phyloP scores from a whole-genome alignment of 257 asterid genomes.

The Primulina tabacum region DNA sequence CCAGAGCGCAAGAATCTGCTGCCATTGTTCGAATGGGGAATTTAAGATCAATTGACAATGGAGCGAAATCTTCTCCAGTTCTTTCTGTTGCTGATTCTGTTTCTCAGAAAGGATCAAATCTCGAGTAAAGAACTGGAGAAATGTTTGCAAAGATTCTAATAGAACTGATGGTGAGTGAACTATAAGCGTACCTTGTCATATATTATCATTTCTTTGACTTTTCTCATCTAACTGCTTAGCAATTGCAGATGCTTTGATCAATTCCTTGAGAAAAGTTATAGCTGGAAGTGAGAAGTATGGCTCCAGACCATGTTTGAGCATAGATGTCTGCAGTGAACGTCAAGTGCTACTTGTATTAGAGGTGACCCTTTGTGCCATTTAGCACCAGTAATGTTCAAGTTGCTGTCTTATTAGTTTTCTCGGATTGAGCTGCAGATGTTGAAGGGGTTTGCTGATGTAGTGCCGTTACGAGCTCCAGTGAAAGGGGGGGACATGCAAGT shows the following conservation, averaged over 20 bases:
- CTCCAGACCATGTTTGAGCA: constrained; percentile 72
- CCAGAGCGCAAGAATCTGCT: constrained; percentile 78
- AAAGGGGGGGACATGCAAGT: constrained; percentile 59
- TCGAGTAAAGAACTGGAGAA: constrained; percentile 72
- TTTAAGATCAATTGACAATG: constrained; percentile 28
- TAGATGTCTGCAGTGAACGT: constrained; percentile 78
- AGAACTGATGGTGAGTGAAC: constrained; percentile 62
- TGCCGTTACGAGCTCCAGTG: constrained; percentile 51
- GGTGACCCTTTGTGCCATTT: constrained; percentile 40
- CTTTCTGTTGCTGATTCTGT: constrained; percentile 81
- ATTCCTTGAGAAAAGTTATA: constrained; percentile 60
- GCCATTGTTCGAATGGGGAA: constrained; percentile 45
- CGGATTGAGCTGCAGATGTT: constrained; percentile 49
- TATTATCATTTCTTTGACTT: constrained; percentile 4
- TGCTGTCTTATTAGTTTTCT: constrained; percentile 24
- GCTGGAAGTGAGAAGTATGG: constrained; percentile 65
- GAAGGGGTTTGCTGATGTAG: constrained; percentile 53
- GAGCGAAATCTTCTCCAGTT: constrained; percentile 36
- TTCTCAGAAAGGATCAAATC: constrained; percentile 60
- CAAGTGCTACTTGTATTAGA: constrained; percentile 69
- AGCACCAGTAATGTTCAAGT: constrained; percentile 20
- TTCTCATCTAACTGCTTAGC: constrained; percentile 24
- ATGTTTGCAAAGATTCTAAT: constrained; percentile 43
- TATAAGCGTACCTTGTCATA: constrained; percentile 10
- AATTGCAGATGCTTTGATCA: constrained; percentile 60